Conservation (phyloP, 768 basidiomycete genomes). For the Kwoniella sp. region DNA sequence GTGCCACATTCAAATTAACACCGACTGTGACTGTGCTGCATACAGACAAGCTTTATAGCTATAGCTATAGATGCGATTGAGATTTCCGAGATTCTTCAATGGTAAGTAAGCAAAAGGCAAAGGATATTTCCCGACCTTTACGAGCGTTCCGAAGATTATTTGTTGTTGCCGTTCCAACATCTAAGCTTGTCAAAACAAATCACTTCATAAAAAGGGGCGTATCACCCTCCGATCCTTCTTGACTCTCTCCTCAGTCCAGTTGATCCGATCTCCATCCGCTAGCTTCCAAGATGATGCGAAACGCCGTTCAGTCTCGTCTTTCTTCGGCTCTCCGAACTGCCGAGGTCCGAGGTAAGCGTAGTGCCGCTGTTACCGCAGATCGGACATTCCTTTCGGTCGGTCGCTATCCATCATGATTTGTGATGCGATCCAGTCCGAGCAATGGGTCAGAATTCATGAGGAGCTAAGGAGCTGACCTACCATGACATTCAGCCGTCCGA, state of each 20-base stretch:
- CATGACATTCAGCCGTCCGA: conserved; percentile 13
- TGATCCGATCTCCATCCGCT: background rate
- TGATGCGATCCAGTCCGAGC: too few relatives aligned
- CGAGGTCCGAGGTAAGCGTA: conserved; percentile 26
- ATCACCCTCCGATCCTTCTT: background rate
- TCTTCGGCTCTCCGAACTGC: conserved; percentile 21
- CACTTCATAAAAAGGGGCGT: background rate
- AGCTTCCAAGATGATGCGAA: conserved; percentile 24
- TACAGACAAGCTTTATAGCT: too few relatives aligned
- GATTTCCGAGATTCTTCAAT: background rate
- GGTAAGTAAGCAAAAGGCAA: too few relatives aligned
- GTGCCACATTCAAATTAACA: background rate
- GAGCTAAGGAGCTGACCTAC: too few relatives aligned
- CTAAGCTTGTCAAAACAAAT: background rate
- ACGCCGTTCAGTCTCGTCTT: conserved; percentile 18
- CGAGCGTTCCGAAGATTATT: background rate
- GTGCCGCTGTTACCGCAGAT: background rate
- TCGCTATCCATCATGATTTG: too few relatives aligned
- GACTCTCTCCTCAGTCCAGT: background rate
- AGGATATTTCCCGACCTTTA: background rate
- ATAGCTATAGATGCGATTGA: too few relatives aligned
- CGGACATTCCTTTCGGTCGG: background rate
- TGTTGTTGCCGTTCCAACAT: background rate
- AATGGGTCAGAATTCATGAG: too few relatives aligned
- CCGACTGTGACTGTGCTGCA: background rate